Evolutionary conservation across 176 grass and related monocot genomes (phyloP), one percentile per base, ranked within the genome.

Genomic region (Calamus simplicifolius): DNA sequence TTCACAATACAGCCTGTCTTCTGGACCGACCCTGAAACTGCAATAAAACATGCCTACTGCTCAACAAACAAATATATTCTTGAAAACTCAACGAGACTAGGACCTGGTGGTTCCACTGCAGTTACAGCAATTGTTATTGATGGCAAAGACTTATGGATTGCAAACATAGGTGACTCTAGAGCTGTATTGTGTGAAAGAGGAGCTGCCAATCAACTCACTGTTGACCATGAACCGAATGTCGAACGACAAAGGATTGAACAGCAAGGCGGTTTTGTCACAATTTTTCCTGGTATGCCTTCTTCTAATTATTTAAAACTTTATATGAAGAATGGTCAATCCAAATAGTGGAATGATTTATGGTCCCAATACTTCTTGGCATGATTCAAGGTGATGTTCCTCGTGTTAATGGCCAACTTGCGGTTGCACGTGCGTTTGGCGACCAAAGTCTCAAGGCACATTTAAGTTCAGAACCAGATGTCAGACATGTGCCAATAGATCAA

Each of bases 71-170:
- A 81, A 60, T 82, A 78, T 56, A 92, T 98, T 73, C 79, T 98
- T 58, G 93, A 92, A 72, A 92, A 98, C 77, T 18, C 73, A 25
- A 88, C 75, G 35, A 73, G 88, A 69, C 78, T 98, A 68, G 93
- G 93, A 12, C 93, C 81, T 27, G 93, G 93, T 16, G 93, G 93
- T 52, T 98, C 93, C 16, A 98, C 93, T 64, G 93, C 93, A 76
- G 93, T 98, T 72, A 98, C 93, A 53, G 93, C 81, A 57, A 92
- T 98, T 25, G 79, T 92, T 31, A 64, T 98, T 75, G 93, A 98
- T 89, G 93, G 93, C 27, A 98, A 98, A 54, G 93, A 92, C 64
- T 81, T 98, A 75, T 98, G 84, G 93, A 88, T 98, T 75, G 93
- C 84, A 78, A 98, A 98, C 43, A 53, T 98, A 78, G 93, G 93